These are phyloP conservation scores for Acrodontium crateriforme DNA, from an alignment of 2,329 filamentous ascomycete species.

Conservation along the genomic window DNA sequence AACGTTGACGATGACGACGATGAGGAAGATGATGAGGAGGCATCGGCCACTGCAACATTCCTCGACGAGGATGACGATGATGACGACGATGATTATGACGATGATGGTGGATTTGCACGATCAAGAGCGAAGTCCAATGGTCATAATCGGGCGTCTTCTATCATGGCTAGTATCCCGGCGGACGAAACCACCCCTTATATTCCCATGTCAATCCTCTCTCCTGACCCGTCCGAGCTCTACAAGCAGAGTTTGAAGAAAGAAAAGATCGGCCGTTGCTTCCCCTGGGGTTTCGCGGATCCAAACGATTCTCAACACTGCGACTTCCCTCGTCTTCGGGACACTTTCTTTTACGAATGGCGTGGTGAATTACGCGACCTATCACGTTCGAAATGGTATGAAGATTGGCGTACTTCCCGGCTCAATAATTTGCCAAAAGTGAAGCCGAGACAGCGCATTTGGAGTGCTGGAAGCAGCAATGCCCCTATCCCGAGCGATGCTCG, in stretches of 20 bases:
- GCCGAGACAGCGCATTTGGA: background rate
- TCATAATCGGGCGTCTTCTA: slow-evolving; percentile 28
- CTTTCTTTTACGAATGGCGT: slow-evolving; percentile 88
- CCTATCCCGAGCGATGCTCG: too few species aligned
- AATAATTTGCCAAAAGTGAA: slow-evolving; percentile 17
- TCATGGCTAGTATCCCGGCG: slow-evolving; percentile 24
- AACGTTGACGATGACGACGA: slow-evolving; percentile 63
- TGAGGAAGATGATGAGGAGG: slow-evolving; percentile 32
- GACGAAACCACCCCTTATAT: slow-evolving; percentile 49
- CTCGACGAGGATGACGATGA: slow-evolving; percentile 39
- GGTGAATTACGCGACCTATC: slow-evolving; percentile 80
- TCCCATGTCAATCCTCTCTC: slow-evolving; percentile 85
- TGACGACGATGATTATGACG: slow-evolving; percentile 25
- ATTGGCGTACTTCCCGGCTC: slow-evolving; percentile 60
- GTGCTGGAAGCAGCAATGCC: background rate
- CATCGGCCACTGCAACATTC: slow-evolving; percentile 5
- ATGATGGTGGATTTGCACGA: slow-evolving; percentile 24
- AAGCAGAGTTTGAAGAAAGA: slow-evolving; percentile 3
- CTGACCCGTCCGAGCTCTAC: slow-evolving; percentile 63
- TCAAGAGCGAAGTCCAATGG: slow-evolving; percentile 5
- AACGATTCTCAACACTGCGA: slow-evolving; percentile 88
- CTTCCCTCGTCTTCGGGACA: slow-evolving; percentile 78
- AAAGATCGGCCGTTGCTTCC: slow-evolving; percentile 72
- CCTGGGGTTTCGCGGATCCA: slow-evolving; percentile 94
- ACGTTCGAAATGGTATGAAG: slow-evolving; percentile 87